Evolutionary conservation across 2,329 filamentous ascomycete genomes (phyloP), one percentile per base, ranked within the genome.

Genomic region (Penicillium glabrum): DNA sequence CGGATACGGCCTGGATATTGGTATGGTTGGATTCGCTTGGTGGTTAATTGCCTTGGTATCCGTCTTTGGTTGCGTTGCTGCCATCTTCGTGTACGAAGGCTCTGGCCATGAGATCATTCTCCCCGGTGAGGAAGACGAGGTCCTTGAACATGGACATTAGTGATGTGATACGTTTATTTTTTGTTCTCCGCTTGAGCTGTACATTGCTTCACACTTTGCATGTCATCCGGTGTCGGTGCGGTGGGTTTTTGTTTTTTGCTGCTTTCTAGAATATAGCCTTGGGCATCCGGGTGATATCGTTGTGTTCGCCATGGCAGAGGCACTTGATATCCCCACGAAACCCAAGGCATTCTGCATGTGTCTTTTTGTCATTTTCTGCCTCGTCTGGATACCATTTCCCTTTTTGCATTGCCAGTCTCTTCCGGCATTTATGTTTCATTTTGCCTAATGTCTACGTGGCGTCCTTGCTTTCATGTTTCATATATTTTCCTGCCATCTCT

Each of bases 61-160:
- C 1, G 76, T 82, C 1, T 66, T 85, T 31, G 86, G 86, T 0
- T 87, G 83, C 59, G 70, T 81, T 0, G 82, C 84, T 4, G 84
- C 83, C 7, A 79, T 86, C 60, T 82, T 83, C 63, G 84, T 89
- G 16, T 81, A 86, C 51, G 86, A 89, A 67, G 87, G 87, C 2
- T 83, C 77, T 45, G 86, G 86, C 1, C 85, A 88, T 74, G 86
- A 88, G 71, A 82, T 75, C 51, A 33, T 71, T 26, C 72, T 76
- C 54, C 70, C 73, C 14, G 73, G 71, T 7, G 73, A 76, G 55
- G 71, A 75, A 51, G 71, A 75, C 9, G 69, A 74, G 14, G 63
- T 56, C 21, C 39, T 53, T 29, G 62, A 63, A 33, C 58, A 55
- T 47, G 56, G 54, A 51, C 57, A 59, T 51, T 57, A 56, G 52